Base-by-base conservation (phyloP, 179 eudicot genomes). In the Vitellaria paradoxa region DNA sequence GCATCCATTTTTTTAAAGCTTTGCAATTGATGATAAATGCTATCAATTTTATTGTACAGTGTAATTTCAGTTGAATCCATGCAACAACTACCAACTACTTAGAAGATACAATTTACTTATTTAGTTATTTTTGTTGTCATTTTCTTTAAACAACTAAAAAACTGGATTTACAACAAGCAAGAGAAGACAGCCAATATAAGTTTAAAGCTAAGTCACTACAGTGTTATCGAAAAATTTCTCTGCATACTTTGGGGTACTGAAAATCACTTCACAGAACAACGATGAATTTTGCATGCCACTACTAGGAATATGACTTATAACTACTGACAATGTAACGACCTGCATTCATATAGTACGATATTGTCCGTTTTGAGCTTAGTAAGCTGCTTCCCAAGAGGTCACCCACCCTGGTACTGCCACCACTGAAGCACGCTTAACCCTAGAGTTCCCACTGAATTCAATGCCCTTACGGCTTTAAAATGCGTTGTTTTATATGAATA, bases 1-100 rank as follows among this genome's bases (percentile, higher is more conserved):
- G 47, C 55, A 72, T 55, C 63, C 75, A 55, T 8, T 50, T 50
- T 50, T 12, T 50, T 50, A 50, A 71, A 72, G 75, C 49, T 72
- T 55, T 30, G 10, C 4, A 50, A 30, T 30, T 50, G n/a, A 67
- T 37, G 71, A 45, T 40, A 14, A 23, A 70, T 13, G 17, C 23
- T 21, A 49, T 50, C 18, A 24, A 49, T 11, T 57, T 17, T 57
- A 57, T 52, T 23, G 24, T n/a, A 71, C 24, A 26, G 15, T 56
- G 47, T 40, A 56, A 72, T 52, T 57, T 57, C n/a, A 57, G 5
- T 57, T 72, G 18, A 72, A 4, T 9, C 18, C 12, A 14, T 14
- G 74, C 7, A 71, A 2, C 12, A 50, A 1, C 55, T 50, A 12
- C 15, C 73, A 70, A 50, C 42, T 23, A 11, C 49, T 70, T 71